Base-by-base conservation (phyloP, 495 filamentous ascomycete species). In the Penicillium turbatum region DNA sequence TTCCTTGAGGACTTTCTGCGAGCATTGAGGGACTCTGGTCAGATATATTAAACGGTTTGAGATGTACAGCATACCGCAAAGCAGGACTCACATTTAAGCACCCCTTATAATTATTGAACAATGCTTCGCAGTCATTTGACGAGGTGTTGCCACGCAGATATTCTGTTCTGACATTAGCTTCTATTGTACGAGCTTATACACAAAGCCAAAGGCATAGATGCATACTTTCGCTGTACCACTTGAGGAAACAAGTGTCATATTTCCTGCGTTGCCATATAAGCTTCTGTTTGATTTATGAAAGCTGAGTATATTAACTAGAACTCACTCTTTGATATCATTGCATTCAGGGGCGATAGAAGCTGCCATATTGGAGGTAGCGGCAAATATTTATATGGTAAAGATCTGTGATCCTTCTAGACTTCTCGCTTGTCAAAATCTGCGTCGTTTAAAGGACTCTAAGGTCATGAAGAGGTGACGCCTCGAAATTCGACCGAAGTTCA, bases 191-290 rank as follows among this genome's bases (percentile, higher is more conserved):
- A 24, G 21, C 21, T 24, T 2, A 4, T 24, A 24, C 4, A 4
- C 9, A 13, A 36, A 10, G 16, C 24, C 7, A 34, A 19, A 15
- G 31, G 30, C 2, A 34, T 35, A 36, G 37, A 51, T 15, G 69
- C 86, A 45, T 76, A 92, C 91, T 95, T 69, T 96, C 91, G 62
- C 89, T 95, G 70, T 96, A 96, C 91, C 91, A 96, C 67, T 92
- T 95, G 37, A 96, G 71, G 61, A 96, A 96, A 70, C 91, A 96
- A 41, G 83, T 88, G 64, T 96, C 91, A 67, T 96, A 96, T 64
- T 84, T 87, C 59, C 87, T 90, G 52, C 8, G 29, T 45, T 36
- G 9, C 7, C 2, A 44, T 27, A 34, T 75, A 54, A 72, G 63
- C 55, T 48, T 30, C 17, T 41, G 12, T 8, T 35, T 13, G 29